Base-by-base conservation (phyloP, 139 green algal species). In the Coelastrella sp. region DNA sequence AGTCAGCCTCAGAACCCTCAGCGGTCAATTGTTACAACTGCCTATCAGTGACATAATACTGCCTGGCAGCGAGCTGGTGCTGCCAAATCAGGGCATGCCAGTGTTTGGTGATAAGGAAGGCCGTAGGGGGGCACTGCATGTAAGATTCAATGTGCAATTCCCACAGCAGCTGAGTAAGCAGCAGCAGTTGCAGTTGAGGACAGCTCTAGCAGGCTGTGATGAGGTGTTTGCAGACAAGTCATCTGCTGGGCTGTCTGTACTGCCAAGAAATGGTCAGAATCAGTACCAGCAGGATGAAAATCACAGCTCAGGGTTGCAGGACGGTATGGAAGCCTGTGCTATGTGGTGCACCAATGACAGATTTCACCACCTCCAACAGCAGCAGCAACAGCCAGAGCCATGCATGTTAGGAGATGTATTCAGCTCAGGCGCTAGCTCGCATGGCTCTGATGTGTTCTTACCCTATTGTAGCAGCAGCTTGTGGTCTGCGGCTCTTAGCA, bases 131-230 rank as follows among this genome's bases (percentile, higher is more conserved):
- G 82, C 87, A 7, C 66, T 93, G 87, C 87, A 91, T 60, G 87
- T 93, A 15, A 87, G 65, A 4, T 91, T 93, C 27, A 49, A 90
- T 27, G 90, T 93, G n/a, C 8, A n/a, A 25, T 93, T 91, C 27
- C 91, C 91, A 17, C 6, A 24, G 1, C n/a, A 73, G 12, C 59
- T 91, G 49, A 91, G 63, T n/a, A n/a, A 57, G 8, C 60, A 82
- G 63, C 85, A 93, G 73, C 89, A 91, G 84, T 22, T 25, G 85
- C 79, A 80, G 78, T 59, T 92, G 90, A 56, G 79, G 17, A 8
- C n/a, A 7, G 57, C 70, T n/a, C 25, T 86, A 61, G 82, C 61
- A 58, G 78, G 10, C 14, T 58, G 63, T 49, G 82, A 79, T 12
- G 25, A 10, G n/a, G 14, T 58, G 5, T 7, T 58, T 35, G 68